Evolutionary conservation across 2,329 filamentous ascomycete species (phyloP).

Genomic region (Bipolaris zeicola): DNA sequence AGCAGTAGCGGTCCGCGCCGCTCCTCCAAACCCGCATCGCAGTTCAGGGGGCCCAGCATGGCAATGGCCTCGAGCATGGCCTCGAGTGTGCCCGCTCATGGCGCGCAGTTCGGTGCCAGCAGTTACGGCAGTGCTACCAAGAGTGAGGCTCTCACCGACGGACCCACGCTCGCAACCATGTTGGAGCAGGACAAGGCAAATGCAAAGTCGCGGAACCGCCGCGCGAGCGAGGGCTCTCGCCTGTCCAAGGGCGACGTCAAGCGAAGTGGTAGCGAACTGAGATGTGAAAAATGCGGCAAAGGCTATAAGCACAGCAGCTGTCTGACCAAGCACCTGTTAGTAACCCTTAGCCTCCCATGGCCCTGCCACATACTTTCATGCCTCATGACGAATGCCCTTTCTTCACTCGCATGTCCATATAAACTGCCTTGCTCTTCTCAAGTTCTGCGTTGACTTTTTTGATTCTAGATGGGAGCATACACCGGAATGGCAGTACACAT

Average conservation of each 20-base stretch:
- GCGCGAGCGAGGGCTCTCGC: slow-evolving; percentile 85
- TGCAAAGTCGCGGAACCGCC: slow-evolving; percentile 61
- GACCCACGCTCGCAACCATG: slow-evolving; percentile 61
- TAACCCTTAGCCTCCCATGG: slow-evolving; percentile 62
- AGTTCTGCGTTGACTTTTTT: slow-evolving; percentile 42
- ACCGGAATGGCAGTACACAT: slow-evolving; percentile 95
- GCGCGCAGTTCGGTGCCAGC: slow-evolving; percentile 43
- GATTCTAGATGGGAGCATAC: slow-evolving; percentile 94
- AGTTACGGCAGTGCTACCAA: slow-evolving; percentile 48
- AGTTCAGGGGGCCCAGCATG: slow-evolving; percentile 53
- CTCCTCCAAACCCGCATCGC: slow-evolving; percentile 64
- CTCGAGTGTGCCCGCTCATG: slow-evolving; percentile 68
- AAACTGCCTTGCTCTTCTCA: slow-evolving; percentile 17
- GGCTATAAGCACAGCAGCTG: slow-evolving; percentile 99
- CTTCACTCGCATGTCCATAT: slow-evolving; percentile 21
- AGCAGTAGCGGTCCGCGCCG: slow-evolving; percentile 60
- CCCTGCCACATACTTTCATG: slow-evolving; percentile 52
- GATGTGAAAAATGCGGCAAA: slow-evolving; percentile 98
- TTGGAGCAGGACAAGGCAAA: slow-evolving; percentile 54
- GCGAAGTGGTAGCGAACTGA: slow-evolving; percentile 84
- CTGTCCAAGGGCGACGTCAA: slow-evolving; percentile 78
- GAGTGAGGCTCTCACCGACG: slow-evolving; percentile 70
- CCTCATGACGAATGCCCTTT: slow-evolving; percentile 48
- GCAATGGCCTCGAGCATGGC: slow-evolving; percentile 68
- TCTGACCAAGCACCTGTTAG: slow-evolving; percentile 99